Conservation (phyloP, 1,139 yeast genomes). For the Zygosaccharomyces sapae region DNA sequence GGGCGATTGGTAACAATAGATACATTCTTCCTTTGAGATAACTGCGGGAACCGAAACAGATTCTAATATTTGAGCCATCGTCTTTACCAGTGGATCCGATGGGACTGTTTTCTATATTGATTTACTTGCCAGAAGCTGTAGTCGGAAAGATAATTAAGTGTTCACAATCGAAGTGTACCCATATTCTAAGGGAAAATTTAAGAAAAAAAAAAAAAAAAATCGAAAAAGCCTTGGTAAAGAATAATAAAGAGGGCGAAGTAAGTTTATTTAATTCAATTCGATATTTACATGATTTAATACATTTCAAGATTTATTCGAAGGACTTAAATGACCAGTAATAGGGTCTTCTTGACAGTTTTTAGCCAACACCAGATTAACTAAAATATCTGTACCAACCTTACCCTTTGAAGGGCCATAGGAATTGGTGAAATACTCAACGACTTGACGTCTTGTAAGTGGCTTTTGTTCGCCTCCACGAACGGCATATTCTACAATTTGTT, state of each 20-base stretch:
- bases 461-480: conserved; percentile 52
- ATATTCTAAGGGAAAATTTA: too few species aligned
- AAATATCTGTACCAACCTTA: conserved; percentile 57
- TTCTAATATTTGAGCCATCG: conserved; percentile 11
- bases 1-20: conserved; percentile 34
- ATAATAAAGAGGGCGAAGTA: background rate
- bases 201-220: too few species aligned
- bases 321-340: conserved; percentile 3
- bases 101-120: background rate
- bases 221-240: too few species aligned
- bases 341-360: conserved; percentile 23
- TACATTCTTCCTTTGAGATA: conserved; percentile 35
- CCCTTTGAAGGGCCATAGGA: conserved; percentile 39
- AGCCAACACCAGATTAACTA: conserved; percentile 26
- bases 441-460: conserved; percentile 65
- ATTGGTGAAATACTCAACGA: conserved; percentile 54
- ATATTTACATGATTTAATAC: background rate
- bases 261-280: background rate
- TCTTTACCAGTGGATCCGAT: background rate
- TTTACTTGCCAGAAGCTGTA: background rate
- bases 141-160: too few species aligned
- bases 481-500: conserved; percentile 41
- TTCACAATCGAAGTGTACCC: too few species aligned
- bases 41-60: conserved; percentile 25
- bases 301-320: background rate